A percentile compares a stretch with the other conserved stretches of the same genome.
Evolutionary conservation across 176 grass and related monocot genomes (phyloP).

Genomic region (Aegilops bicornis): DNA sequence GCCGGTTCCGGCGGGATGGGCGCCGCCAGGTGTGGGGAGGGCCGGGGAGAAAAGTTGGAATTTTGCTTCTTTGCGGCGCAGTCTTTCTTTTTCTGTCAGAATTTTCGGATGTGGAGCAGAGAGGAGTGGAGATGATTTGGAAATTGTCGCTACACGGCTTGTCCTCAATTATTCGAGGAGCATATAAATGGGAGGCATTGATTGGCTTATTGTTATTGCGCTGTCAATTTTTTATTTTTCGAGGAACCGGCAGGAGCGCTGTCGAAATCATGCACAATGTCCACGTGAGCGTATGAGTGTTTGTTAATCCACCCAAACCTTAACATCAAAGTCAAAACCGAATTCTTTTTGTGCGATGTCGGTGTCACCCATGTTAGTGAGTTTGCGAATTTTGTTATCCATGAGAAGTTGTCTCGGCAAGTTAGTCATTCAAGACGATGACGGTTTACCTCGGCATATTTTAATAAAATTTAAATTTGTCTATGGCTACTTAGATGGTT

Average conservation of each 20-base stretch:
- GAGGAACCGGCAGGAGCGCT: neutral
- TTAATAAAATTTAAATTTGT: too few relatives aligned
- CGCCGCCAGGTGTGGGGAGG: neutral
- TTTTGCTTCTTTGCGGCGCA: neutral
- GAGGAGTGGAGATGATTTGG: slow-evolving; percentile 3
- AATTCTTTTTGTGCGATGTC: neutral
- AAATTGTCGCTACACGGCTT: neutral
- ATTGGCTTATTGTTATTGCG: neutral
- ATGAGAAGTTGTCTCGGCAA: neutral
- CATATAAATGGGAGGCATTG: neutral
- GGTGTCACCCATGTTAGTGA: neutral
- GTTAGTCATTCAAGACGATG: neutral
- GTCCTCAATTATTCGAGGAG: neutral
- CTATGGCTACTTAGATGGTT: too few relatives aligned
- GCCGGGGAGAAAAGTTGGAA: neutral
- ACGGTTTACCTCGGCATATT: neutral
- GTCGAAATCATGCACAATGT: neutral
- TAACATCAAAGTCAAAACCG: neutral
- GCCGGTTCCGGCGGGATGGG: slow-evolving; percentile 4
- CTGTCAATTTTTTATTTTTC: neutral
- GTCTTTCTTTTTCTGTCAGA: neutral
- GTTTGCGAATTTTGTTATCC: neutral
- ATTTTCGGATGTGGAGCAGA: neutral
- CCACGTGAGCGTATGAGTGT: neutral
- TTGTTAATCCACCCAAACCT: neutral